Percentiles rank a stretch among this genome's conserved stretches.
Conservation (phyloP, 1,284 basidiomycete species). For the Cryptococcus wingfieldii region DNA sequence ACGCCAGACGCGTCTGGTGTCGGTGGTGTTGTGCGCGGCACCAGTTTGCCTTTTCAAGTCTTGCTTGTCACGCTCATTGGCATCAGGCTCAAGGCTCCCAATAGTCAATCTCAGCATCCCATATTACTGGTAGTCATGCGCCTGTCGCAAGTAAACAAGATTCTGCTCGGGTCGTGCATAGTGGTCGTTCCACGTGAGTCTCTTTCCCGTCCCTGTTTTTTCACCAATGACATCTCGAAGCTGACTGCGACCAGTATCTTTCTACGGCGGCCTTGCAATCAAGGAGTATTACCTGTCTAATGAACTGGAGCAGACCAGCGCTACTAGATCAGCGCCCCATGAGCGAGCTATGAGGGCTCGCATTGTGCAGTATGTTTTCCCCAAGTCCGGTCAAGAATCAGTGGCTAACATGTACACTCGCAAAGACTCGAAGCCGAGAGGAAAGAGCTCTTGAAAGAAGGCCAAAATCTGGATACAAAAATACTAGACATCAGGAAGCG, state of each 20-base stretch:
- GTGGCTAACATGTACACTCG: neutral
- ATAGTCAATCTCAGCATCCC: too few species aligned
- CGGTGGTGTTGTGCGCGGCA: too few species aligned
- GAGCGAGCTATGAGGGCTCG: conserved; percentile 27
- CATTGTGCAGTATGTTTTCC: conserved; percentile 29
- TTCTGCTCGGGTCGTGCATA: conserved; percentile 28
- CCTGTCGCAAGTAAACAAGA: conserved; percentile 32
- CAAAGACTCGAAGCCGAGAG: conserved; percentile 33
- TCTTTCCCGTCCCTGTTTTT: neutral
- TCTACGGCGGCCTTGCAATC: conserved; percentile 33
- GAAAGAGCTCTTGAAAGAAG: conserved; percentile 27
- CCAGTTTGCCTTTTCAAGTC: too few species aligned
- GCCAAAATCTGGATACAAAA: conserved; percentile 25
- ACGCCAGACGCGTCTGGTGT: too few species aligned
- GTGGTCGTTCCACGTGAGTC: conserved; percentile 35
- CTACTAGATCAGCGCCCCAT: conserved; percentile 12
- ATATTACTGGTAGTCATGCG: conserved; percentile 13
- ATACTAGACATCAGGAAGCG: conserved; percentile 19
- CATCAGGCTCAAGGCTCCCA: too few species aligned
- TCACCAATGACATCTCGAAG: neutral
- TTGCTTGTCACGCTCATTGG: too few species aligned
- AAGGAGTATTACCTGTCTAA: conserved; percentile 31
- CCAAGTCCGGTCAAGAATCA: neutral
- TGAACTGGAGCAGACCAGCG: conserved; percentile 16
- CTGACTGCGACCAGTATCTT: conserved; percentile 17